Evolutionary conservation across 75 land plant species (phyloP).

Genomic region (Cryptomeria japonica): DNA sequence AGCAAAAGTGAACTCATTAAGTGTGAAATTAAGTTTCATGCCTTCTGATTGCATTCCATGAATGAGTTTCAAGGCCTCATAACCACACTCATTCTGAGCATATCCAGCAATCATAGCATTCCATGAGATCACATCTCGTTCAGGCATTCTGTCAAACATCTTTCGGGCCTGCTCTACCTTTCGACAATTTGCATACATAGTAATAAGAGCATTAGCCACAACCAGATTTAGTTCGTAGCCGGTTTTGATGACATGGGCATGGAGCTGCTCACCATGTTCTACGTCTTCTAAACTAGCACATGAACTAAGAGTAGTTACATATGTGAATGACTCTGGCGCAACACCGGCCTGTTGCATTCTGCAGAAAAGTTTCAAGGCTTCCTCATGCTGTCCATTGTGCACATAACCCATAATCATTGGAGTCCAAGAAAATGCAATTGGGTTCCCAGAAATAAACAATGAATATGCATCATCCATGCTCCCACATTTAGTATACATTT

Average conservation of each 20-base stretch:
- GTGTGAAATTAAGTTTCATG: background rate
- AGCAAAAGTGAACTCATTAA: conserved; percentile 44
- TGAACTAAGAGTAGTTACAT: conserved; percentile 22
- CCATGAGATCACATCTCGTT: conserved; percentile 30
- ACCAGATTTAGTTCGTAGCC: conserved; percentile 26
- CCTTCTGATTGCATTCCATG: conserved; percentile 8
- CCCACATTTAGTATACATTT: conserved; percentile 30
- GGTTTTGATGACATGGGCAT: conserved; percentile 23
- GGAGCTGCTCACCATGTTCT: conserved; percentile 24
- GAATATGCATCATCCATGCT: conserved; percentile 20
- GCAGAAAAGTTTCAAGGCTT: conserved; percentile 43
- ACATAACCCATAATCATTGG: conserved; percentile 67
- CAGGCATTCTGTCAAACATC: conserved; percentile 32
- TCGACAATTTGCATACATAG: conserved; percentile 35
- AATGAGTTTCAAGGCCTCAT: conserved; percentile 18
- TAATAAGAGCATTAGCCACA: conserved; percentile 28
- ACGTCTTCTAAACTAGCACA: conserved; percentile 22
- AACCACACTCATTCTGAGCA: conserved; percentile 26
- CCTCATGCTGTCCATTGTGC: conserved; percentile 42
- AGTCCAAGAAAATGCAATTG: conserved; percentile 58
- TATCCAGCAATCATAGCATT: conserved; percentile 44
- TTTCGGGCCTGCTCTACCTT: conserved; percentile 16
- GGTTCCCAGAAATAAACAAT: conserved; percentile 8
- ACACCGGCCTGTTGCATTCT: conserved; percentile 45
- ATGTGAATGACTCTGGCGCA: conserved; percentile 43